These are phyloP conservation scores for Hygrophoropsis aurantiaca DNA, from an alignment of 768 basidiomycete genomes.

Conservation along the genomic window DNA sequence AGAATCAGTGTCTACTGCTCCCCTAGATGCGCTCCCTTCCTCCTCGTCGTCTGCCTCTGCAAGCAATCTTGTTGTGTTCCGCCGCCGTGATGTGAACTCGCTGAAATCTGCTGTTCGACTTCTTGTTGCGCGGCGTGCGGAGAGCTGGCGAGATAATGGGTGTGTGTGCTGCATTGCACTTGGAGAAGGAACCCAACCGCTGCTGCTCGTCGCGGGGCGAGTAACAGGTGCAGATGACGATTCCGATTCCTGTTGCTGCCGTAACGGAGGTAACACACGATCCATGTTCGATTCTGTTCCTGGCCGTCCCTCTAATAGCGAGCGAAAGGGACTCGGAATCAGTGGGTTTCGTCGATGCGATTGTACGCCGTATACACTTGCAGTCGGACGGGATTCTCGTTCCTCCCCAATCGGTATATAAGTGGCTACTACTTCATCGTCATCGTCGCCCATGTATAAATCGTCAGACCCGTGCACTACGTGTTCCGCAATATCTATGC, in stretches of 20 bases:
- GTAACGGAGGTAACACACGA: conserved; percentile 26
- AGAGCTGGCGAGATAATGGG: conserved; percentile 53
- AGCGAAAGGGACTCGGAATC: conserved; percentile 22
- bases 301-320: conserved; percentile 26
- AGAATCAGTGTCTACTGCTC: no score
- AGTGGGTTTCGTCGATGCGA: conserved; percentile 31
- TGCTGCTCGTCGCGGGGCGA: no score
- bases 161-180: conserved; percentile 24
- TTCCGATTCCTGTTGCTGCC: no score
- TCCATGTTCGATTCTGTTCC: conserved; percentile 19
- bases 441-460: conserved; percentile 63
- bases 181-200: conserved; percentile 24
- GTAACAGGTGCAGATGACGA: conserved; percentile 20
- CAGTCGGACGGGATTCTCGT: conserved; percentile 43
- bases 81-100: conserved; percentile 68
- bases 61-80: conserved; percentile 44
- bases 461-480: conserved; percentile 53
- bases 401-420: conserved; percentile 46
- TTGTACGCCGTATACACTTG: conserved; percentile 64
- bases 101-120: conserved; percentile 66
- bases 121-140: conserved; percentile 57
- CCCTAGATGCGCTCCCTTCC: no score
- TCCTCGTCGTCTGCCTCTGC: conserved; percentile 30
- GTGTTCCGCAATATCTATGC: conserved; percentile 49
- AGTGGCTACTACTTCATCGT: conserved; percentile 55